Evolutionary conservation across 345 rosid species (phyloP).

Genomic region (Triadica sebifera): DNA sequence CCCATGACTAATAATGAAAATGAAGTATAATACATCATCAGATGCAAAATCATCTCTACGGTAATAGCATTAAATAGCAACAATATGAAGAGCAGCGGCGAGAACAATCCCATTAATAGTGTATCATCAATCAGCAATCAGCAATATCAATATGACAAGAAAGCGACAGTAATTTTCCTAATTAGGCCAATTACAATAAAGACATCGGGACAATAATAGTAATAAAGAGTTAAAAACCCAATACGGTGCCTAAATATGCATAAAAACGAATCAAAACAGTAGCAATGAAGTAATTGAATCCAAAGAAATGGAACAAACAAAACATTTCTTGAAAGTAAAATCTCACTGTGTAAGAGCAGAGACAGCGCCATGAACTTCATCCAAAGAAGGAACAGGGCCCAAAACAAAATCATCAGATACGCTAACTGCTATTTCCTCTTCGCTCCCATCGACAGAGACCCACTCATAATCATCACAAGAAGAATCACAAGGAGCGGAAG

Average conservation of each 20-base stretch:
- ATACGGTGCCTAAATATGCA: too few relatives aligned
- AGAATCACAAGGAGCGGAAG: conserved; percentile 7
- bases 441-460: conserved; percentile 48
- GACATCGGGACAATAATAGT: not conserved
- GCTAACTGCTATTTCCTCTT: conserved; percentile 20
- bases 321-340: not conserved
- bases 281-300: too few relatives aligned
- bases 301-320: not conserved
- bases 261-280: too few relatives aligned
- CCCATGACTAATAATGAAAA: not conserved
- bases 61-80: not conserved
- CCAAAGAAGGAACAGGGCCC: conserved; percentile 64
- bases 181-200: not conserved
- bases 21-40: not conserved
- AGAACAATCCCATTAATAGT: not conserved
- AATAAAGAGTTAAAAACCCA: not conserved
- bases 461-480: conserved; percentile 60
- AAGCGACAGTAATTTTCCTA: not conserved
- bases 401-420: conserved; percentile 40
- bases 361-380: conserved; percentile 71
- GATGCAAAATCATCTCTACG: not conserved
- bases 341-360: conserved; percentile 71
- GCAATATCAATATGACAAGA: not conserved
- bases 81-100: not conserved
- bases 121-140: not conserved